phyloP scores from a whole-genome alignment of 805 yeast species.

The Suhomyces kilbournensis region DNA sequence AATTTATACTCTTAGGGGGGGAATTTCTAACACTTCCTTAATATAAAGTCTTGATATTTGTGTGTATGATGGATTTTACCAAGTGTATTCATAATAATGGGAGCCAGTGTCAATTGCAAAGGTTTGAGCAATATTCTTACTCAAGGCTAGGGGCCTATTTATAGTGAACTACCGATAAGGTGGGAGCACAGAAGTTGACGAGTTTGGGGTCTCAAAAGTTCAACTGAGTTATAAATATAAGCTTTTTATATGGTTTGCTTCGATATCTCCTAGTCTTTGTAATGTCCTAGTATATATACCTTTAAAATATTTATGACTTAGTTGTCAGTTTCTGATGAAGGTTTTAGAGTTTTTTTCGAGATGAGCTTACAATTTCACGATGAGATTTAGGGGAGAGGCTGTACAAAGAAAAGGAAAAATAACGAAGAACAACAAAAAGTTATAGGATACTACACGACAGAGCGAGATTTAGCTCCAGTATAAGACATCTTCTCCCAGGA shows the following conservation, averaged over 20 bases:
- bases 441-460: not conserved
- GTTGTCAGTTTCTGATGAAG: not conserved
- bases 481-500: not conserved
- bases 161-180: not conserved
- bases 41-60: slow-evolving; percentile 2
- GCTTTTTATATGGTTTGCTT: not conserved
- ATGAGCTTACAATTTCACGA: slow-evolving; percentile 1
- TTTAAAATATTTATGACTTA: not conserved
- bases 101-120: not conserved
- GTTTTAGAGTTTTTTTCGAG: slow-evolving; percentile 1
- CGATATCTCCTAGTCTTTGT: not conserved
- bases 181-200: not conserved
- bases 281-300: not conserved
- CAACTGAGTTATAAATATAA: not conserved
- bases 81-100: not conserved
- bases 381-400: not conserved
- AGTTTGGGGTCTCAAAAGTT: not conserved
- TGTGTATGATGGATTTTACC: not conserved
- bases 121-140: not conserved
- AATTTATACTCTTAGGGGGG: not conserved
- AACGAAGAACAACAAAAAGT: not conserved
- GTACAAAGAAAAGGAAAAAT: not conserved
- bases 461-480: not conserved
- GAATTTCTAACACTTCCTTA: not conserved
- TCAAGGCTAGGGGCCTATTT: not conserved